Evolutionary conservation across 768 basidiomycete genomes (phyloP).

Genomic region (Butyriboletus loyo): DNA sequence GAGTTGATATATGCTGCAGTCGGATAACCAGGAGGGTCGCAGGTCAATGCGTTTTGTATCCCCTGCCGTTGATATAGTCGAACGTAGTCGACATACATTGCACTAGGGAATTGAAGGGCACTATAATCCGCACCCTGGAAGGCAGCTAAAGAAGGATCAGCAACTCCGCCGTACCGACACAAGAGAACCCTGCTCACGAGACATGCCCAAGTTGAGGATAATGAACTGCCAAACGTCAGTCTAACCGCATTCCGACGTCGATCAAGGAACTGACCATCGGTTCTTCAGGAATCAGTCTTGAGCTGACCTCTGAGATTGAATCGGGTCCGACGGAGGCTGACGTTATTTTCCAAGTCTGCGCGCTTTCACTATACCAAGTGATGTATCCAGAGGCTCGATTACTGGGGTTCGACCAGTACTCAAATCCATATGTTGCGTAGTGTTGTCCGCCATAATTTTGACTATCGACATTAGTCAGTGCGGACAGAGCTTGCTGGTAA

Average conservation of each 20-base stretch:
- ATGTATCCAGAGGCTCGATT: constrained; percentile 69
- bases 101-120: constrained; percentile 71
- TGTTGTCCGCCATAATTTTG: constrained; percentile 52
- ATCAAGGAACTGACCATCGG: constrained; percentile 69
- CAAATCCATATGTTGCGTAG: constrained; percentile 69
- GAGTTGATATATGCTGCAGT: constrained; percentile 76
- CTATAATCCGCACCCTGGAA: constrained; percentile 75
- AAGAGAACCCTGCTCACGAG: constrained; percentile 39
- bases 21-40: constrained; percentile 74
- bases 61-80: constrained; percentile 82
- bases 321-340: constrained; percentile 69
- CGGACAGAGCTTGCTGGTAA: constrained; percentile 76
- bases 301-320: constrained; percentile 49
- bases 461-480: constrained; percentile 52
- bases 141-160: constrained; percentile 37
- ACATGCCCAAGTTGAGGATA: constrained; percentile 83
- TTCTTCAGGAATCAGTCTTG: constrained; percentile 79
- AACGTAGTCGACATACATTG: constrained; percentile 88
- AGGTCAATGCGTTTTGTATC: constrained; percentile 64
- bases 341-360: constrained; percentile 69
- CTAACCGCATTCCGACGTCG: neutral
- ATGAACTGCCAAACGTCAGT: constrained; percentile 52
- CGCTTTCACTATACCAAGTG: constrained; percentile 73
- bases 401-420: constrained; percentile 76
- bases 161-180: neutral